A percentile compares a stretch with the other conserved stretches of the same genome.
phyloP scores from a whole-genome alignment of 202 grass and related monocot species.

The Elaeis oleifera region DNA sequence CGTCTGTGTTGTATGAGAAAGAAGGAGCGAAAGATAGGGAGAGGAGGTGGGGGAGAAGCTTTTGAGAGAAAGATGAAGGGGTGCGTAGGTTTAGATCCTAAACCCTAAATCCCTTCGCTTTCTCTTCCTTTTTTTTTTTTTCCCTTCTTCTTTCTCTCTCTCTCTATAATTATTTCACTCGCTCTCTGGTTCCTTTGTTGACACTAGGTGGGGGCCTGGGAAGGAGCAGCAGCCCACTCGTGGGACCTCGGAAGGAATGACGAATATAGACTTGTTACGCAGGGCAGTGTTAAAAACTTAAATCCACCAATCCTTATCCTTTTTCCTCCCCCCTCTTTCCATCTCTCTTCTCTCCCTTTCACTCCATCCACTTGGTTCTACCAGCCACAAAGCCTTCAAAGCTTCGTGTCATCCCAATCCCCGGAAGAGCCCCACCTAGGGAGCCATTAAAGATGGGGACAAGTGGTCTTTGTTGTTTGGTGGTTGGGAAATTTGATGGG shows the following conservation, averaged over 20 bases:
- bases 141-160: not conserved
- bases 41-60: not conserved
- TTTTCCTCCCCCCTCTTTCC: not conserved
- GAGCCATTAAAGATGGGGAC: too few relatives aligned
- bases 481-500: too few relatives aligned
- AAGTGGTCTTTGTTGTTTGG: too few relatives aligned
- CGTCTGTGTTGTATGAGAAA: not conserved
- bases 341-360: not conserved
- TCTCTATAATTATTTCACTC: not conserved
- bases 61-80: not conserved
- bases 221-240: constrained; percentile 11
- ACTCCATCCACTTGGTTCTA: not conserved
- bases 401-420: not conserved
- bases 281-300: too few relatives aligned
- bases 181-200: not conserved
- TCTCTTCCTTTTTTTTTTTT: not conserved
- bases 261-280: not conserved
- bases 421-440: too few relatives aligned
- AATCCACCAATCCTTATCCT: too few relatives aligned
- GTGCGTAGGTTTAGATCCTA: not conserved
- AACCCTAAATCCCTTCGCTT: constrained; percentile 9
- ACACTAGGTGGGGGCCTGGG: constrained; percentile 1
- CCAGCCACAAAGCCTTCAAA: too few relatives aligned
- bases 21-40: not conserved
- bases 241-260: constrained; percentile 18